Percentiles rank a stretch among this genome's conserved stretches.
phyloP scores from a whole-genome alignment of 306 rosid species.

The Alnus rubra region DNA sequence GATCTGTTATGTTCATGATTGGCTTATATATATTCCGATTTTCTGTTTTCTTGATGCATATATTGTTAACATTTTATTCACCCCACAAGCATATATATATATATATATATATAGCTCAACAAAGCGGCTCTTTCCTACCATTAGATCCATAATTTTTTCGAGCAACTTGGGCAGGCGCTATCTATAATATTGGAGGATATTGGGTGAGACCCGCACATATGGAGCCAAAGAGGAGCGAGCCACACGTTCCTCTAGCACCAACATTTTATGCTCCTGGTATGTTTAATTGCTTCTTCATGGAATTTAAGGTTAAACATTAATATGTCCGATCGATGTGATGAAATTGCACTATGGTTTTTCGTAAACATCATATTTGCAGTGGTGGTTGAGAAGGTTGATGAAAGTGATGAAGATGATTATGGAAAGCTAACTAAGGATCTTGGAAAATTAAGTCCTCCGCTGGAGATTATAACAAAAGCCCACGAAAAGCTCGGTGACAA shows the following conservation, averaged over 20 bases:
- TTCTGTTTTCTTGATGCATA: background rate
- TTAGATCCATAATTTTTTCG: background rate
- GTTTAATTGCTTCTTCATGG: background rate
- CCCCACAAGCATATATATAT: background rate
- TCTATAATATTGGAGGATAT: background rate
- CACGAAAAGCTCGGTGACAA: background rate
- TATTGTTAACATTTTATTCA: background rate
- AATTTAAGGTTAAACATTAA: background rate
- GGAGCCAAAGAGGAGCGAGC: background rate
- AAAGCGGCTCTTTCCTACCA: conserved; percentile 8
- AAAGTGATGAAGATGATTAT: background rate
- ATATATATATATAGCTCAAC: conserved; percentile 6
- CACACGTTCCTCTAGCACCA: background rate
- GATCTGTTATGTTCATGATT: background rate
- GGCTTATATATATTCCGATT: background rate
- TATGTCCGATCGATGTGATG: background rate
- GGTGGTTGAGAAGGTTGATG: background rate
- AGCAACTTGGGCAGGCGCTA: background rate
- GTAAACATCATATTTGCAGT: background rate
- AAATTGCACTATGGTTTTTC: background rate
- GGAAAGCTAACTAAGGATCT: background rate
- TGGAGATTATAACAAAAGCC: conserved; percentile 8
- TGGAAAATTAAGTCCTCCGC: background rate
- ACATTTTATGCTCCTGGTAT: conserved; percentile 13
- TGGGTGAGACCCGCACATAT: background rate